Evolutionary conservation across 805 yeast species (phyloP).

Genomic region (Metschnikowia rubicola): DNA sequence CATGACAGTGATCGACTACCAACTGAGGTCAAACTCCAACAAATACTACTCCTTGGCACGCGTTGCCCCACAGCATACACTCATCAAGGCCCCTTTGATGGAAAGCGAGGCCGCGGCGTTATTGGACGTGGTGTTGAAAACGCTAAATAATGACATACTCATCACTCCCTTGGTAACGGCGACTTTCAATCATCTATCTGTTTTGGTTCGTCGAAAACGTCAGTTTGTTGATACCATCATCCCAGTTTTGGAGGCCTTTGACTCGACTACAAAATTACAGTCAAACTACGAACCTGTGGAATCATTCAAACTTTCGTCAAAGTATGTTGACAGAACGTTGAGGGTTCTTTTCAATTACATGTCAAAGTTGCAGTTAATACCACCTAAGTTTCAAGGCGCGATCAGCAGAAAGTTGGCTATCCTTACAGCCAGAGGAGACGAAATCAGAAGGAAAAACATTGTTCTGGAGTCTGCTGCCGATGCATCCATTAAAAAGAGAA

Average conservation of each 20-base stretch:
- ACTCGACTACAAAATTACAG: slow-evolving; percentile 51
- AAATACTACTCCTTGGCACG: slow-evolving; percentile 46
- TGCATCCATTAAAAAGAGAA: slow-evolving; percentile 31
- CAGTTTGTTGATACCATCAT: slow-evolving; percentile 56
- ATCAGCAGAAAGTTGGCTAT: slow-evolving; percentile 26
- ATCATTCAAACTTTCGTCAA: slow-evolving; percentile 51
- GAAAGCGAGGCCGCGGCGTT: slow-evolving; percentile 68
- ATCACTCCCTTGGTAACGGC: slow-evolving; percentile 61
- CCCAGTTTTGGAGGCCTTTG: slow-evolving; percentile 57
- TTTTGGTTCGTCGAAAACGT: slow-evolving; percentile 65
- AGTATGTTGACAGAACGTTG: slow-evolving; percentile 62
- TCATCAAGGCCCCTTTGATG: slow-evolving; percentile 50
- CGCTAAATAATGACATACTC: slow-evolving; percentile 53
- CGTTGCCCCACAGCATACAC: slow-evolving; percentile 59
- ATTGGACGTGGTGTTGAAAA: slow-evolving; percentile 55
- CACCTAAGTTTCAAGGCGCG: slow-evolving; percentile 28
- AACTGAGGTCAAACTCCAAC: slow-evolving; percentile 39
- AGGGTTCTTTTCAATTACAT: slow-evolving; percentile 42
- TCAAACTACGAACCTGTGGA: slow-evolving; percentile 45
- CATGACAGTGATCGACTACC: slow-evolving; percentile 43
- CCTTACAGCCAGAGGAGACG: slow-evolving; percentile 38
- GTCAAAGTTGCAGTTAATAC: slow-evolving; percentile 33
- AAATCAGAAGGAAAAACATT: slow-evolving; percentile 38
- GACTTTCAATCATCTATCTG: slow-evolving; percentile 58
- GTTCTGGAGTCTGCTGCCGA: slow-evolving; percentile 28